Base-by-base conservation (phyloP, 1,284 basidiomycete species). In the Pascua sp. region DNA sequence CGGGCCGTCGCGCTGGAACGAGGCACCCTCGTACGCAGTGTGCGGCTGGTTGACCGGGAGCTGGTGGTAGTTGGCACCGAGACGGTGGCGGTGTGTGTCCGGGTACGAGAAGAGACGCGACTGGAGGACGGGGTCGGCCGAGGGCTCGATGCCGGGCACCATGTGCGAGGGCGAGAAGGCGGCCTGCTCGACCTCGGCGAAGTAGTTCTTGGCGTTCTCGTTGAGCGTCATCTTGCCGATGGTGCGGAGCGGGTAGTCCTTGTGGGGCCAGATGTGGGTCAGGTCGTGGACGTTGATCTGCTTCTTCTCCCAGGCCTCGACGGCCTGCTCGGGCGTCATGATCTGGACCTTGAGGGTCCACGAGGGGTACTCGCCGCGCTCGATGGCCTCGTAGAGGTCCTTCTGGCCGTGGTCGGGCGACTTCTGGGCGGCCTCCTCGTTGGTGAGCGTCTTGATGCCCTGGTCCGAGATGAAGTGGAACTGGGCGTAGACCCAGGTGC, bases 31-130 rank as follows among this genome's bases (percentile, higher is more conserved):
- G n/a, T n/a, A n/a, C n/a, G n/a, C n/a, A n/a, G 78, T 81, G 56
- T 87, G 70, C 1, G 90, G 87, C 11, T 83, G 81, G 73, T 97
- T 96, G 71, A 94, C 87, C 2, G 92, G 92, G n/a, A 97, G 80
- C 72, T 95, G 90, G 69, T 86, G 78, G 80, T 95, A 94, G 82
- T 96, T 96, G 59, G 77, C 60, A n/a, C 70, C 69, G 59, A 75
- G 67, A 42, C 77, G 86, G 80, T 93, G 87, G 60, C 91, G 86
- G 77, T 96, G 92, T 8, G 93, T 90, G 75, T 96, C 93, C 4
- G 91, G 90, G 82, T 96, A 96, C 10, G 90, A 90, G 85, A 95
- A 96, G 42, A 95, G 83, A 62, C 93, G 89, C 37, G 88, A 88
- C 76, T 96, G 92, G 62, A 96, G 82, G 59, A 96, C 89, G 16